Evolutionary conservation across 352 stramenopile genomes (phyloP).

Genomic region (Globisporangium okanoganense): DNA sequence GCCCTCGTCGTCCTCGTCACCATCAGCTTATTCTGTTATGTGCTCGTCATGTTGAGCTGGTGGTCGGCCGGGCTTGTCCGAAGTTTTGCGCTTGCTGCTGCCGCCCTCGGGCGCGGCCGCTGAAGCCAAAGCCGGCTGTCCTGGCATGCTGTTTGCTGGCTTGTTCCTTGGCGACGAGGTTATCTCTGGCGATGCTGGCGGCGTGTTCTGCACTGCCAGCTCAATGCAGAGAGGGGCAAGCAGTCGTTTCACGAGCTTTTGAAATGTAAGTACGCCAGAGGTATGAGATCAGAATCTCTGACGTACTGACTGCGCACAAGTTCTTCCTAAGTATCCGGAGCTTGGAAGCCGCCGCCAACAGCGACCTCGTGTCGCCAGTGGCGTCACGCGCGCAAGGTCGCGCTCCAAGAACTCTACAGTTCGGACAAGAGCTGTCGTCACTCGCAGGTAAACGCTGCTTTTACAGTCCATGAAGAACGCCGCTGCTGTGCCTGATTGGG

Average conservation of each 20-base stretch:
- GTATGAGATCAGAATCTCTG: no score
- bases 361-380: no score
- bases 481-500: no score
- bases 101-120: not conserved
- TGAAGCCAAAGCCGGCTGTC: not conserved
- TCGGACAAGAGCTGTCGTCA: no score
- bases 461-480: no score
- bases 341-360: no score
- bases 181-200: not conserved
- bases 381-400: no score
- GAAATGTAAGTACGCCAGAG: not conserved
- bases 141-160: not conserved
- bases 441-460: no score
- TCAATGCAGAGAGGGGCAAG: not conserved
- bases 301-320: no score
- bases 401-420: no score
- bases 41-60: not conserved
- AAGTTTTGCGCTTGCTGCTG: not conserved
- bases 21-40: not conserved
- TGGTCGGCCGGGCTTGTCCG: not conserved
- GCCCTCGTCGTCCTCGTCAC: constrained; percentile 22
- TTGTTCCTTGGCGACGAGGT: not conserved
- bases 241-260: not conserved
- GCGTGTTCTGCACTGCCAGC: not conserved
- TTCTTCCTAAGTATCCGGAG: no score